Evolutionary conservation across 495 filamentous ascomycete species (phyloP), one percentile per base, ranked within the genome.

Genomic region (Aspergillus ostianus): DNA sequence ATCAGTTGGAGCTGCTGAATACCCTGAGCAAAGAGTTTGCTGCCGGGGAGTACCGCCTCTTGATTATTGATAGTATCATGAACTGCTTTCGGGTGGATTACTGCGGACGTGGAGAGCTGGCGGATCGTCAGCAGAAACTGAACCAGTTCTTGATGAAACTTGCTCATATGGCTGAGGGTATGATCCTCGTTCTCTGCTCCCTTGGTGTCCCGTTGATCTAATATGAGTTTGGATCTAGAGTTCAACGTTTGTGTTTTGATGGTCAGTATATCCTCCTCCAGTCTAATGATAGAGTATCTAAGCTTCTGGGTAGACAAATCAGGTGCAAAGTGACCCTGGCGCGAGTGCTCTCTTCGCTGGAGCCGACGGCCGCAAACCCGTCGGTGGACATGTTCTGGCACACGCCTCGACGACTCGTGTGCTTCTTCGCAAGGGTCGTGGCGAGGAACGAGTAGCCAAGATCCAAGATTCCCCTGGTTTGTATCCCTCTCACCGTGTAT

Each of bases 51-150:
- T 92, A 88, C 69, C 81, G 88, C 23, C 81, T 92, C 49, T 78
- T 92, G 26, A 80, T 92, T 59, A 84, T 92, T 65, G 89, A 92
- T 68, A 90, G 86, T 68, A 88, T 92, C 64, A 90, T 91, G 84
- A 85, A 87, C 51, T 87, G 87, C 58, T 92, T 90, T 66, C 82
- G 89, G 17, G 87, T 89, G 23, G 89, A 92, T 68, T 92, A 84
- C 64, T 80, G 78, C 71, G 89, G 89, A 19, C 85, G 89, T 60
- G 89, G 87, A 20, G 89, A 92, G 66, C 79, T 92, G 56, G 85
- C 86, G 15, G 89, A 92, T 64, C 81, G 89, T 6, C 89, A 92
- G 72, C 86, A 89, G 76, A 91, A 88, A 62, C 76, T 92, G 17
- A 86, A 85, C 65, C 82, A 87, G 63, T 90, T 90, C 71, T 66